Percentiles rank a stretch among this genome's conserved stretches.
Evolutionary conservation across 371 early-diverging fungal species (phyloP).

Genomic region (Parasitella parasitica): DNA sequence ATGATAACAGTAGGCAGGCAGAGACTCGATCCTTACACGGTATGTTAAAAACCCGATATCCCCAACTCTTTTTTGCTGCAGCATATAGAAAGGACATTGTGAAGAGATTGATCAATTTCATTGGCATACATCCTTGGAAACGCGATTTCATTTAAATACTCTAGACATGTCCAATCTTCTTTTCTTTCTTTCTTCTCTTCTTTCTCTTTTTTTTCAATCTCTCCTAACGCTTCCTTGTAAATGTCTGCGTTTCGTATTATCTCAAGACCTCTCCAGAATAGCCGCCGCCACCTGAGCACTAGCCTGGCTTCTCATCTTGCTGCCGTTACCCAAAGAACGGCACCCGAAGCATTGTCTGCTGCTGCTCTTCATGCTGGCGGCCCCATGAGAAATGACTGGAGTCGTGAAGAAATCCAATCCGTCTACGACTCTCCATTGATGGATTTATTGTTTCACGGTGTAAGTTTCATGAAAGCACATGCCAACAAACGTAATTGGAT

Average conservation of each 20-base stretch:
- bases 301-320: conserved; percentile 55
- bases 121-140: background rate
- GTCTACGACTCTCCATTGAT: conserved; percentile 83
- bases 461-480: conserved; percentile 39
- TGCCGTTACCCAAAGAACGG: conserved; percentile 43
- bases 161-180: background rate
- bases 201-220: background rate
- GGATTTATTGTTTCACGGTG: conserved; percentile 77
- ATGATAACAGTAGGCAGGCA: background rate
- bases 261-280: conserved; percentile 32
- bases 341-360: conserved; percentile 45
- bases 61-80: conserved; percentile 13
- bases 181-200: conserved; percentile 12
- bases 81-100: background rate
- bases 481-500: background rate
- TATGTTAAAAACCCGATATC: conserved; percentile 1
- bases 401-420: conserved; percentile 70
- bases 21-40: background rate
- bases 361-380: conserved; percentile 63
- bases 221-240: conserved; percentile 1
- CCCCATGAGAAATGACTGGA: conserved; percentile 73
- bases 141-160: conserved; percentile 1
- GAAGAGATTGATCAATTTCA: background rate
- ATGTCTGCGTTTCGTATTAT: conserved; percentile 49
- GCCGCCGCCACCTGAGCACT: conserved; percentile 47